Evolutionary conservation across 768 basidiomycete genomes (phyloP), one percentile per base, ranked within the genome.

Genomic region (Termitomyces sp.): DNA sequence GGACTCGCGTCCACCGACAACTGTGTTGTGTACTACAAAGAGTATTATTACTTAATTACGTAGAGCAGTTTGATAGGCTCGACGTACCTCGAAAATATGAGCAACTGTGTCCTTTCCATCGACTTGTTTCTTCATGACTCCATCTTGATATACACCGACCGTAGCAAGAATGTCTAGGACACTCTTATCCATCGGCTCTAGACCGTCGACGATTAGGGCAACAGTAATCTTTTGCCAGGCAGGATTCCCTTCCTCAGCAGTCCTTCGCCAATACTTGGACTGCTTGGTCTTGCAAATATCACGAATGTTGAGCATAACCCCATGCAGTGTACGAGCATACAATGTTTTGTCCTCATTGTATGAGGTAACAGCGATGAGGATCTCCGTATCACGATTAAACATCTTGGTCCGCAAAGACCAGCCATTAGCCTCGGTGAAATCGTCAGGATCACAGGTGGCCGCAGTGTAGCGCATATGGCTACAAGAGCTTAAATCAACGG

Each of bases 201-300:
- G 83, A 67, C 96, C 96, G 74, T 98, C 96, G 52, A 94, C 86
- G 66, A 96, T 92, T 59, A 96, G 84, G 45, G 91, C 90, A 22
- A 96, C 94, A 4, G 86, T 87, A 67, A 98, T 95, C 71, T 84
- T 89, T 71, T 97, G 92, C 96, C 96, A 98, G 11, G 81, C 88
- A 42, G 92, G 91, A 57, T 83, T 81, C 48, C 92, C 92, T 70
- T 93, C 91, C 73, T 93, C 91, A 11, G 92, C 88, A 55, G 82
- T 83, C 61, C 86, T 82, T 48, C 89, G 83, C 92, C 94, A 94
- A 76, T 90, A 96, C 73, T 94, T 94, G 64, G 90, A 93, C 69
- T 91, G 90, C 73, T 96, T 96, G 45, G 93, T 95, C 76, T 91
- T 94, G 84, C 94, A 96, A 66, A 98, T 98, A 68, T 98, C 91